phyloP scores from a whole-genome alignment of 78 protist species.

The Dictyostelium brefeldianum region DNA sequence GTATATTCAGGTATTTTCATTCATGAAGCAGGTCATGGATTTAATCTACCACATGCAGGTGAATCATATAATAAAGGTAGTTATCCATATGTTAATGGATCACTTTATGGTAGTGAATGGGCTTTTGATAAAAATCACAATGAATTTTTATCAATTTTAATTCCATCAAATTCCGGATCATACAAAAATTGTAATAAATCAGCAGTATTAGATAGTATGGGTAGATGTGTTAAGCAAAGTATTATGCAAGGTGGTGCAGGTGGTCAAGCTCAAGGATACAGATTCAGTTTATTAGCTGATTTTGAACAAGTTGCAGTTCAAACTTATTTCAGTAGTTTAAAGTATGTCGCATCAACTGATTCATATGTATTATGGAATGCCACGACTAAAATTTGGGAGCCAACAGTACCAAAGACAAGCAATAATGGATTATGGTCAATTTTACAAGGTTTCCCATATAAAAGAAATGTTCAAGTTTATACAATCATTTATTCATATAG shows the following conservation, averaged over 20 bases:
- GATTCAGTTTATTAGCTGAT: constrained; percentile 41
- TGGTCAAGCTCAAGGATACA: constrained; percentile 51
- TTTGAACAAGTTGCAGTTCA: constrained; percentile 27
- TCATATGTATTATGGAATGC: constrained; percentile 24
- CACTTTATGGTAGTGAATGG: background rate
- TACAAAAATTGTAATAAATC: constrained; percentile 15
- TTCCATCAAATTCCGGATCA: background rate
- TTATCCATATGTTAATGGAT: constrained; percentile 22
- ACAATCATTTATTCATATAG: constrained; percentile 13
- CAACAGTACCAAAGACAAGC: background rate
- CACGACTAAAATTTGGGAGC: background rate
- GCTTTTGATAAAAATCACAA: constrained; percentile 15
- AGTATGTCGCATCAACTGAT: background rate
- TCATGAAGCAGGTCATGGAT: constrained; percentile 63
- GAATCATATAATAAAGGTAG: background rate
- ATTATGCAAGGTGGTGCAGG: constrained; percentile 74
- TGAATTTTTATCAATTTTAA: background rate
- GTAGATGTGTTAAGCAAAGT: constrained; percentile 31
- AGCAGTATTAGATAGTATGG: background rate
- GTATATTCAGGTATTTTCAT: constrained; percentile 41
- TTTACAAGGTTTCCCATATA: constrained; percentile 47
- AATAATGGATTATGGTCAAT: constrained; percentile 23
- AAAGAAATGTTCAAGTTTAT: constrained; percentile 39
- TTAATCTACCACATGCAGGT: constrained; percentile 31
- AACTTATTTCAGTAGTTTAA: background rate